phyloP scores from a whole-genome alignment of 1,284 basidiomycete genomes.

The Pseudozyma flocculosa region DNA sequence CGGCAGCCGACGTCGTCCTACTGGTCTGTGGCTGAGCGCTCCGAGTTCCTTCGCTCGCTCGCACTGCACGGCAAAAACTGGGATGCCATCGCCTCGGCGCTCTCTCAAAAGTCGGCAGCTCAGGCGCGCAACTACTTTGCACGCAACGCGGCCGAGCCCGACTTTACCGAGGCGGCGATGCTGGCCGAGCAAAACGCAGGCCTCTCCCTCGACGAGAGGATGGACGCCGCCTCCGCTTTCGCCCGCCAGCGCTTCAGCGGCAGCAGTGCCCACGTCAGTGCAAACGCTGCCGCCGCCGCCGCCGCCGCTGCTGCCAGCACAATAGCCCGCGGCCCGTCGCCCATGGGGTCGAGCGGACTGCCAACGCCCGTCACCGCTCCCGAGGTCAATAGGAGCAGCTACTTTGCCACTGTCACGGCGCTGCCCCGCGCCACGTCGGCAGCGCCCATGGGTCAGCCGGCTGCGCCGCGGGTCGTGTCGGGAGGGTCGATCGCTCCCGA shows the following conservation, averaged over 20 bases:
- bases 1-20: conserved; percentile 59
- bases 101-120: conserved; percentile 76
- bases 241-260: conserved; percentile 20
- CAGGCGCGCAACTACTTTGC: conserved; percentile 73
- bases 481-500: conserved; percentile 12
- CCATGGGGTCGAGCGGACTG: not conserved
- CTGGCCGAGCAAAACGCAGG: conserved; percentile 39
- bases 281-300: conserved; percentile 5
- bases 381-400: not conserved
- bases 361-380: not conserved
- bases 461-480: conserved; percentile 8
- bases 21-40: conserved; percentile 64
- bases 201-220: conserved; percentile 29
- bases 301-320: conserved; percentile 1
- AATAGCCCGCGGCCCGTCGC: not conserved
- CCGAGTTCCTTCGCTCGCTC: conserved; percentile 68
- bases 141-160: conserved; percentile 45
- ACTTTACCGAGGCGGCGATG: conserved; percentile 48
- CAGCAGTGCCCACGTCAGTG: not conserved
- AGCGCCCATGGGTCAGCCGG: conserved; percentile 2
- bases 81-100: conserved; percentile 70
- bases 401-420: conserved; percentile 1
- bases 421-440: conserved; percentile 1
- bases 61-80: conserved; percentile 73
- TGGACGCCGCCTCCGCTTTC: conserved; percentile 26